These are phyloP conservation scores for Pichia sp. DNA, from an alignment of 1,139 yeast species.

Conservation along the genomic window DNA sequence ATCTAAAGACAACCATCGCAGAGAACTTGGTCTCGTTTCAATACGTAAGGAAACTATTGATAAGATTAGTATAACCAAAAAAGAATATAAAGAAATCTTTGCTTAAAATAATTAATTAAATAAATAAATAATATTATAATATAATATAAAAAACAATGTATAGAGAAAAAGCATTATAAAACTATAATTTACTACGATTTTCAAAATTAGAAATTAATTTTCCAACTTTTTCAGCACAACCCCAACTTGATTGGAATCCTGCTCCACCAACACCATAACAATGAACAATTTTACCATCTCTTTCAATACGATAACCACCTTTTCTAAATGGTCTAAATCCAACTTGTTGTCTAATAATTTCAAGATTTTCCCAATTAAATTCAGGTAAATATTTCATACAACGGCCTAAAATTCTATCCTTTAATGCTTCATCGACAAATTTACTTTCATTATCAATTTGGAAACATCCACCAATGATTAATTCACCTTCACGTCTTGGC, in stretches of 20 bases:
- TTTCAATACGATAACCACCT: constrained; percentile 38
- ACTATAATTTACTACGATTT: constrained; percentile 2
- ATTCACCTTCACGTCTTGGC: constrained; percentile 52
- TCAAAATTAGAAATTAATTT: background rate
- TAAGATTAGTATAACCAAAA: constrained; percentile 2
- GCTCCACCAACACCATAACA: constrained; percentile 51
- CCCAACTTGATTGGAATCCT: constrained; percentile 38
- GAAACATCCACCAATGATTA: constrained; percentile 47
- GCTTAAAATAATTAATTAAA: background rate
- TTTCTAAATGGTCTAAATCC: constrained; percentile 45
- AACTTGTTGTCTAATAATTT: constrained; percentile 39
- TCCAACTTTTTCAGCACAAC: constrained; percentile 17
- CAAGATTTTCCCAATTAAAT: constrained; percentile 33
- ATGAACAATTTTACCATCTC: constrained; percentile 31
- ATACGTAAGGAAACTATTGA: constrained; percentile 29
- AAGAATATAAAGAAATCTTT: constrained; percentile 3
- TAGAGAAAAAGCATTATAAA: no score
- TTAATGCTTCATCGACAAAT: constrained; percentile 34
- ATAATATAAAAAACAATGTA: no score
- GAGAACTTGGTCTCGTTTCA: constrained; percentile 34
- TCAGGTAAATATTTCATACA: constrained; percentile 41
- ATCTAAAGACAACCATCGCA: constrained; percentile 4
- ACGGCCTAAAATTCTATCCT: constrained; percentile 35
- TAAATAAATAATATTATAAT: no score
- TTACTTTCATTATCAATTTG: constrained; percentile 26